phyloP scores from a whole-genome alignment of 2,329 filamentous ascomycete genomes.

The Verticillium longisporum region DNA sequence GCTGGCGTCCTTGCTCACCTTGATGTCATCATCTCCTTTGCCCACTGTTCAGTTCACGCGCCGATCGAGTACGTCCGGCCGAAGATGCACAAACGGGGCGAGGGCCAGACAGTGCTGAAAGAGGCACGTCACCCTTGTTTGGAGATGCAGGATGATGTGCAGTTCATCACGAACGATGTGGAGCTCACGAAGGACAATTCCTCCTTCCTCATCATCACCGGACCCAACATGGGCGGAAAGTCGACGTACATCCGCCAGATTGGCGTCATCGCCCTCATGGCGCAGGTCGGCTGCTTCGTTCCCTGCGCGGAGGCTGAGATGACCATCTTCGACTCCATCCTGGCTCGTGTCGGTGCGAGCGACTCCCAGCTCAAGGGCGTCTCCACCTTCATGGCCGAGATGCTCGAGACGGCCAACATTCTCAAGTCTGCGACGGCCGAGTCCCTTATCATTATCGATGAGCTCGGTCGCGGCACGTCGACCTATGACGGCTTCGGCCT shows the following conservation, averaged over 20 bases:
- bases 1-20: conserved; percentile 86
- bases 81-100: conserved; percentile 80
- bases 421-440: conserved; percentile 93
- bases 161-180: conserved; percentile 98
- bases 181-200: conserved; percentile 70
- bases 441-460: conserved; percentile 96
- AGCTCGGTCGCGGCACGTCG: conserved; percentile 90
- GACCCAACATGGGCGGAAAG: conserved; percentile 98
- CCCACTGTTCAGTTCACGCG: conserved; percentile 88
- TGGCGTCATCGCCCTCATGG: conserved; percentile 94
- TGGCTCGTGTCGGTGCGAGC: conserved; percentile 89
- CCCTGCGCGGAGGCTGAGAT: conserved; percentile 86
- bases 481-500: conserved; percentile 98
- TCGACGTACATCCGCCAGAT: conserved; percentile 98
- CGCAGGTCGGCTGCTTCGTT: conserved; percentile 93
- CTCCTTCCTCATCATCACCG: conserved; percentile 93
- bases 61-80: conserved; percentile 88
- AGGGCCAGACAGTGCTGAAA: conserved; percentile 81
- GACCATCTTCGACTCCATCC: conserved; percentile 93
- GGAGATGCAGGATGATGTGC: conserved; percentile 97
- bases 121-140: conserved; percentile 95
- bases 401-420: conserved; percentile 98
- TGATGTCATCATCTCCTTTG: conserved; percentile 90
- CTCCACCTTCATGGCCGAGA: conserved; percentile 98
- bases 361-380: conserved; percentile 97